Base-by-base conservation (phyloP, 2,329 filamentous ascomycete genomes). In the Ceratocystis variospora region DNA sequence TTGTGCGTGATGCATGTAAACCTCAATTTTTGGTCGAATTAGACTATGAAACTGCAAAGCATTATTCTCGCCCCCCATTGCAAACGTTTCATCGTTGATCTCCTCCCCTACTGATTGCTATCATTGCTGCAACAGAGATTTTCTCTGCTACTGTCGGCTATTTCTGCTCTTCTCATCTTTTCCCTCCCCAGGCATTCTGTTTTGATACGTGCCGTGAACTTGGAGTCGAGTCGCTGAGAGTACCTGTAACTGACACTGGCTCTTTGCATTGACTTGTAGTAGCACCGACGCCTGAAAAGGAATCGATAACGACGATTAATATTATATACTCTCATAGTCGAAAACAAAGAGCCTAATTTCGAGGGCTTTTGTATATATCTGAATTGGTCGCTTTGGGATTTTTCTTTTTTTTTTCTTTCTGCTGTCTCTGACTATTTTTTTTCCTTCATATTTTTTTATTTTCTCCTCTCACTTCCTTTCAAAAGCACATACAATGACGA, bases 401-500 rank as follows among this genome's bases (percentile, higher is more conserved):
- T 12, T 17, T 28, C 7, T 50, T 22, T 65, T 50, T 22, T 65
- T 10, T 65, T 10, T 65, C 61, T 31, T 65, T 63, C 31, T 55
- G 33, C 15, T 19, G 28, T 15, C 17, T 61, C 22, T 53, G 17
- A 10, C n/a, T 50, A 2, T 63, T 41, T 3, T 41, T 46, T 53
- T 8, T 31, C 8, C 15, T 55, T 22, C 10, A 12, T 41, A 41
- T 64, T 15, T 45, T 44, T 19, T 28, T 55, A 6, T 64, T 44
- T 31, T 41, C 12, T n/a, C 45, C 22, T 45, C 10, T 6, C n/a
- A 10, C 48, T 28, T 19, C 6, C 6, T n/a, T 57, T 15, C 28
- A 37, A 61, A 57, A 46, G 45, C 69, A 44, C 63, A 73, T 75
- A 74, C 69, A 68, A 83, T 83, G 80, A 75, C 83, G 66, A 85